Evolutionary conservation across 257 asterid genomes (phyloP).

Genomic region (Ilex aquifolium): DNA sequence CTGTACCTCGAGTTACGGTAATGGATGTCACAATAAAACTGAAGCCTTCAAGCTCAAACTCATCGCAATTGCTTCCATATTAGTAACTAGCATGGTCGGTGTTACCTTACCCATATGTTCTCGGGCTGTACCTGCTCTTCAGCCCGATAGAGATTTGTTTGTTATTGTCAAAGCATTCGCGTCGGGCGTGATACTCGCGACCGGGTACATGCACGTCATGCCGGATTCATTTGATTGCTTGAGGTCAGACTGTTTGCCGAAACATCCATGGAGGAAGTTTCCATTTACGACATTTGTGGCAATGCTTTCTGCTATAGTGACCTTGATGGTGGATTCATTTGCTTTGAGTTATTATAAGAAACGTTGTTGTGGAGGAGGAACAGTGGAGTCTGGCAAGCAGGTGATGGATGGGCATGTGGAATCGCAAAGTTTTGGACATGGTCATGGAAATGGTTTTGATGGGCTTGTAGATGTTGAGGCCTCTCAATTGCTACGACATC

Average conservation of each 20-base stretch:
- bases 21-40: slow-evolving; percentile 9
- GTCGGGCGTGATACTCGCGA: slow-evolving; percentile 34
- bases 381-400: not conserved
- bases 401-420: slow-evolving; percentile 1
- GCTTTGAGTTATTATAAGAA: slow-evolving; percentile 30
- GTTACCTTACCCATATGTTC: slow-evolving; percentile 30
- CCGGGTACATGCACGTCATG: slow-evolving; percentile 44
- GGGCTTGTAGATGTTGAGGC: not conserved
- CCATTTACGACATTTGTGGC: slow-evolving; percentile 39
- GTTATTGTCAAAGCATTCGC: slow-evolving; percentile 39
- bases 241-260: slow-evolving; percentile 29
- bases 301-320: slow-evolving; percentile 31
- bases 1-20: slow-evolving; percentile 7
- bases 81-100: slow-evolving; percentile 29
- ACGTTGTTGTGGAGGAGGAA: not conserved
- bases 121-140: slow-evolving; percentile 16
- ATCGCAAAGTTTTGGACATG: slow-evolving; percentile 13
- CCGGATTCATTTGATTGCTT: slow-evolving; percentile 34
- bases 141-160: slow-evolving; percentile 24
- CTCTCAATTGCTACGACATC: slow-evolving; percentile 15
- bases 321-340: slow-evolving; percentile 33
- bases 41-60: slow-evolving; percentile 28
- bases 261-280: slow-evolving; percentile 30
- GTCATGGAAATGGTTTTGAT: slow-evolving; percentile 5
- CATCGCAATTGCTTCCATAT: slow-evolving; percentile 28